Base-by-base conservation (phyloP, 2,329 filamentous ascomycete species). In the Trichoderma sp. region DNA sequence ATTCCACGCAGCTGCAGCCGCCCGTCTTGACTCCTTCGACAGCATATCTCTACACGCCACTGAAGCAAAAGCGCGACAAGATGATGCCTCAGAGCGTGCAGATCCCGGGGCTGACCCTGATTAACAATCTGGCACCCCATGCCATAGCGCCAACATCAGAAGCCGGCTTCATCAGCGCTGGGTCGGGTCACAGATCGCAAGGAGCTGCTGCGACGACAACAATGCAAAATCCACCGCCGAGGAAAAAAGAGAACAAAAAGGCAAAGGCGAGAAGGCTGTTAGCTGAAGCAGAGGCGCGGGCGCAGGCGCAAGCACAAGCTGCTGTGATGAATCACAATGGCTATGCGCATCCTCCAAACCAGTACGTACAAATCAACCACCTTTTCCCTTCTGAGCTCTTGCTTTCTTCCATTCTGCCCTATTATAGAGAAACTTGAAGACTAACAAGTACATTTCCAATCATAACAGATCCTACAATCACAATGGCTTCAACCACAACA, bases 161-260 rank as follows among this genome's bases (percentile, higher is more conserved):
- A 40, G 61, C 40, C 59, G 35, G 35, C 47, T 47, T 68, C 49
- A 68, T 59, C 68, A 61, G 40, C 16, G 31, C 56, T 19, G 27
- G 16, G 4, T 4, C 63, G 40, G 49, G 24, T 55, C 33, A 88
- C 91, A 77, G 71, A 77, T 77, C 65, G 74, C 76, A 16, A 76
- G 33, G 33, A 33, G n/a, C 14, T 24, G 47, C 29, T 14, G 21
- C 66, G 27, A 73, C 0, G 70, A 75, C 57, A 13, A 43, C 16
- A 8, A 40, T 19, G 7, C 19, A 19, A 43, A 43, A n/a, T 5
- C 40, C 40, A n/a, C 40, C 40, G n/a, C 55, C 27, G 24, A 64
- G 31, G 14, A 14, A 14, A 11, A 64, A 64, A 14, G 61, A 64
- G 24, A 64, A 64, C 24, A 71, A 43, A 43, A 59, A 70, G 31